A percentile compares a stretch with the other conserved stretches of the same genome.
phyloP scores from a whole-genome alignment of 371 early-diverging fungal species.

The Mucor piriformis region DNA sequence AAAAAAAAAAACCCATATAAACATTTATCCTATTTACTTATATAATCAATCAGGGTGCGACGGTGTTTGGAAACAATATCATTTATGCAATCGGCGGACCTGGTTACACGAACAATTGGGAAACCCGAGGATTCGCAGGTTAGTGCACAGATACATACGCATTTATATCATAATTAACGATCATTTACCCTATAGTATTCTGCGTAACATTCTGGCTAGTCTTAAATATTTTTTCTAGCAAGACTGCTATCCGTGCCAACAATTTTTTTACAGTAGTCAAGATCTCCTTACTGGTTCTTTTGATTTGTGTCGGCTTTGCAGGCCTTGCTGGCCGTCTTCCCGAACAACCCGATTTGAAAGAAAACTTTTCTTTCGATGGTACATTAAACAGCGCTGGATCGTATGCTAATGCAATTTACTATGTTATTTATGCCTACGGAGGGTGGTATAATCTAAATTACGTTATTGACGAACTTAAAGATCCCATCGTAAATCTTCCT shows the following conservation, averaged over 20 bases:
- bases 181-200: constrained; percentile 16
- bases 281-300: constrained; percentile 16
- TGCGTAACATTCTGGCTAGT: constrained; percentile 33
- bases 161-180: background rate
- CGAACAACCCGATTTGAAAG: constrained; percentile 16
- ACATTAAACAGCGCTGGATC: constrained; percentile 26
- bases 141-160: background rate
- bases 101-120: constrained; percentile 26
- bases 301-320: constrained; percentile 33
- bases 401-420: constrained; percentile 30
- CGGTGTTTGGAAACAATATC: constrained; percentile 32
- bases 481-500: constrained; percentile 32
- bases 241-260: constrained; percentile 23
- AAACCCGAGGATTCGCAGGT: constrained; percentile 27
- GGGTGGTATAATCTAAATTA: constrained; percentile 37
- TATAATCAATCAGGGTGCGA: constrained; percentile 18
- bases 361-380: constrained; percentile 27
- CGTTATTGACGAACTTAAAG: constrained; percentile 28
- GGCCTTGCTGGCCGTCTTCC: constrained; percentile 30
- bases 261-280: constrained; percentile 34
- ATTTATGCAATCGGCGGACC: constrained; percentile 32
- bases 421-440: constrained; percentile 29
- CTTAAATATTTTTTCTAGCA: constrained; percentile 27
- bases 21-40: no score
- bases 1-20: background rate